Evolutionary conservation across 306 rosid species (phyloP), one percentile per base, ranked within the genome.

Genomic region (Quercus glauca): DNA sequence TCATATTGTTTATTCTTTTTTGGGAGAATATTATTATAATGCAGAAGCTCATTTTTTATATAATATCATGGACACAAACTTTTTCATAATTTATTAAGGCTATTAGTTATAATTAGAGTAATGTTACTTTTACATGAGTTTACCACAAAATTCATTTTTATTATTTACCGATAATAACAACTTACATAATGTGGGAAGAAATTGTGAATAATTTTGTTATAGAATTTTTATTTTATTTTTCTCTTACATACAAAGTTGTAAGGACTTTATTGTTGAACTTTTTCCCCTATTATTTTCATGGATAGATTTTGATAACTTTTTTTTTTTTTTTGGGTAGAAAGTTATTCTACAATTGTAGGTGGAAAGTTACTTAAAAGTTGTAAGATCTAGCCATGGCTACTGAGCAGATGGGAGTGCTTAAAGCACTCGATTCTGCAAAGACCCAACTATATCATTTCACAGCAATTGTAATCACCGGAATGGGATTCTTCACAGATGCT

Each of bases 401-500:
- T 3, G 65, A 72, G 20, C 26, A 21, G 15, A 1, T 80, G 14
- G 18, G 25, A 73, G 83, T 80, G 67, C 78, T 80, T 9, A 25
- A 21, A 9, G 68, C 79, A 41, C 78, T 80, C 1, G 83, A 80
- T 63, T 11, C 43, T 9, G 78, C 83, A 0, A 80, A 58, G 74
- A 73, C 69, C 0, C 83, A 80, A 63, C 33, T 75, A 65, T 80
- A 80, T 78, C 83, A 80, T 80, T 80, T 80, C 78, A 80, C 74
- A 4, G 78, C 83, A 41, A 80, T 80, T 69, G 9, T 80, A 18
- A 73, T 79, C 17, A 72, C 83, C 10, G 83, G 83, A 52, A 80
- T 80, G 83, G 83, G 83, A 28, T 80, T 80, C 68, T 73, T 80
- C 69, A 80, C 83, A 3, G 83, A 80, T 13, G 78, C 78, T 10